Evolutionary conservation across 1,284 basidiomycete genomes (phyloP).

Genomic region (Apiotrichum gracile): DNA sequence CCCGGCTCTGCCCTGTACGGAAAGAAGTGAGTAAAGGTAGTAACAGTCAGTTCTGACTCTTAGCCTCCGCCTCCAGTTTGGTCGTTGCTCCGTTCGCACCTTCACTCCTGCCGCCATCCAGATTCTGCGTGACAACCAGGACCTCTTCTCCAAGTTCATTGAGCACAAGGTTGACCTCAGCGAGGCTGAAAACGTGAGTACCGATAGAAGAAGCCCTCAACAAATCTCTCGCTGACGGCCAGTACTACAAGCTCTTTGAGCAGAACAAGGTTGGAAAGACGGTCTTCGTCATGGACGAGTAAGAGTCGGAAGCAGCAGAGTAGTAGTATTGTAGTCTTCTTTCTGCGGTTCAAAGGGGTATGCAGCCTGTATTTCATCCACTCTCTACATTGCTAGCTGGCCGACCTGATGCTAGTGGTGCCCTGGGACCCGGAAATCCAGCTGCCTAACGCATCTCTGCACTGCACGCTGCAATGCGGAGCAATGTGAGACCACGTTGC

Average conservation of each 20-base stretch:
- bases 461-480: no score
- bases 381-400: no score
- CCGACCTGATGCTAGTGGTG: no score
- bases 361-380: no score
- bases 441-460: no score
- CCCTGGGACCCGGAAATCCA: no score
- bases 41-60: background rate
- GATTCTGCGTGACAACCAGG: constrained; percentile 51
- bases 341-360: no score
- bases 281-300: constrained; percentile 28
- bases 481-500: no score
- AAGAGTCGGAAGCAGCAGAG: background rate
- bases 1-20: constrained; percentile 59
- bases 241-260: constrained; percentile 44
- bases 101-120: constrained; percentile 69
- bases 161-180: constrained; percentile 37
- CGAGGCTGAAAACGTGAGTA: constrained; percentile 29
- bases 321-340: background rate
- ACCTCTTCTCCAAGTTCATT: constrained; percentile 41
- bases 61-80: constrained; percentile 46
- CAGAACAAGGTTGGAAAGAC: constrained; percentile 44
- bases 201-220: no score
- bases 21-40: constrained; percentile 54
- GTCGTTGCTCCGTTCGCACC: constrained; percentile 77
- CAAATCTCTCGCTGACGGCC: no score